These are phyloP conservation scores for Craspedostauros australis DNA, from an alignment of 108 stramenopile species.

Conservation along the genomic window DNA sequence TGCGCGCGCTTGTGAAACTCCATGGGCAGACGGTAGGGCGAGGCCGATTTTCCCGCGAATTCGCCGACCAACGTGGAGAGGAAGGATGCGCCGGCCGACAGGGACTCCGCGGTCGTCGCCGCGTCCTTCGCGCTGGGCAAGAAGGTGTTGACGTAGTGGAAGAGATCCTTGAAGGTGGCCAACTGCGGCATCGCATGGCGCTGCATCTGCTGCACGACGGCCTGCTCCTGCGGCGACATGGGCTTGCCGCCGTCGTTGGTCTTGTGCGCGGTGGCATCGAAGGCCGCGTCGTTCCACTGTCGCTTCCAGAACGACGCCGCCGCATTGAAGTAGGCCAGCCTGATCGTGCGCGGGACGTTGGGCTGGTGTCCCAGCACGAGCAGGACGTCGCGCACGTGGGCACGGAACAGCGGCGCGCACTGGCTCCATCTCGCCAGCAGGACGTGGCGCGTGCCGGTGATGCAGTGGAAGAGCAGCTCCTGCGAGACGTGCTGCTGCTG, in stretches of 20 bases:
- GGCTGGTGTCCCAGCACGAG: conserved; percentile 25
- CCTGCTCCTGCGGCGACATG: too few relatives aligned
- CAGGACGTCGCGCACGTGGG: conserved; percentile 48
- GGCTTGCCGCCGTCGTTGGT: too few relatives aligned
- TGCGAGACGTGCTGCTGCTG: conserved; percentile 40
- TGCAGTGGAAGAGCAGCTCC: conserved; percentile 75
- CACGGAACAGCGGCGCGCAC: conserved; percentile 25
- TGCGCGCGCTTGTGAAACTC: conserved; percentile 74
- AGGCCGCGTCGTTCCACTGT: conserved; percentile 38
- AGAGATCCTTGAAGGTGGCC: too few relatives aligned
- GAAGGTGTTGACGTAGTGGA: too few relatives aligned
- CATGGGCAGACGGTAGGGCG: conserved; percentile 55
- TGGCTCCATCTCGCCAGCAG: conserved; percentile 48
- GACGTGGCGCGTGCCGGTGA: conserved; percentile 67
- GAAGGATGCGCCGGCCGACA: conserved; percentile 38
- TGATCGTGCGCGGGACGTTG: conserved; percentile 35
- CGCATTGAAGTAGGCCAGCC: conserved; percentile 51
- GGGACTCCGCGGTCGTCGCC: not conserved
- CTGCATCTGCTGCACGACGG: too few relatives aligned
- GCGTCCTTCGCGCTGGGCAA: not conserved
- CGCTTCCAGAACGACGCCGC: conserved; percentile 74
- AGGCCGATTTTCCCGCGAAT: conserved; percentile 65
- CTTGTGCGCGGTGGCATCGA: not conserved
- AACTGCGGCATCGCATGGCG: too few relatives aligned
- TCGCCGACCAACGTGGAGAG: conserved; percentile 54